Conservation (phyloP, 2,329 filamentous ascomycete genomes). For the Botrytis deweyae region DNA sequence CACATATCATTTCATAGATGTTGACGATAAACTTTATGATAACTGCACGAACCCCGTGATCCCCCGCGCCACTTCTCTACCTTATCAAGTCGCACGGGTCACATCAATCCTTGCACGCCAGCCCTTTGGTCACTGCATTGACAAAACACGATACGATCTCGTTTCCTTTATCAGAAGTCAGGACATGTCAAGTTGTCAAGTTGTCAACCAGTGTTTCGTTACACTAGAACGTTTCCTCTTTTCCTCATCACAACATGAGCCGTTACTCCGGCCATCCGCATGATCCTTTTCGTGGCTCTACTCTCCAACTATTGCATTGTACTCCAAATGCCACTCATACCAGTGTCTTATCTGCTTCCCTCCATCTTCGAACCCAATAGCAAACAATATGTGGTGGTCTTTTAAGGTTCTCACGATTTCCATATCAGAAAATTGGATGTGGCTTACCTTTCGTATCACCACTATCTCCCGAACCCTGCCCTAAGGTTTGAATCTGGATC, state of each 20-base stretch:
- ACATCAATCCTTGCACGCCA: background rate
- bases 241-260: slow-evolving; percentile 13
- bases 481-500: background rate
- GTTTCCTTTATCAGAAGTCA: background rate
- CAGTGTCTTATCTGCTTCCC: background rate
- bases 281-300: slow-evolving; percentile 18
- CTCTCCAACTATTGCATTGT: slow-evolving; percentile 4
- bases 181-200: background rate
- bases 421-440: slow-evolving; percentile 11
- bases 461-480: slow-evolving; percentile 4
- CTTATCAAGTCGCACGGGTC: slow-evolving; percentile 1
- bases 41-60: background rate
- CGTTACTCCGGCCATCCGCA: slow-evolving; percentile 18
- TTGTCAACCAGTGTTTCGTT: slow-evolving; percentile 1
- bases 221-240: slow-evolving; percentile 4
- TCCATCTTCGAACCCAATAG: background rate
- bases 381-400: background rate
- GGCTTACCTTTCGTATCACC: slow-evolving; percentile 5
- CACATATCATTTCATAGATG: background rate
- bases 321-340: background rate
- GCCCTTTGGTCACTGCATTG: slow-evolving; percentile 8
- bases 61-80: background rate
- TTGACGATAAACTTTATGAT: background rate
- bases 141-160: slow-evolving; percentile 1
- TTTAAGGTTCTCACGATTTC: background rate